Percentiles rank a stretch among this genome's conserved stretches.
Evolutionary conservation across 176 grass and related monocot genomes (phyloP).

Genomic region (Zizania latifolia): DNA sequence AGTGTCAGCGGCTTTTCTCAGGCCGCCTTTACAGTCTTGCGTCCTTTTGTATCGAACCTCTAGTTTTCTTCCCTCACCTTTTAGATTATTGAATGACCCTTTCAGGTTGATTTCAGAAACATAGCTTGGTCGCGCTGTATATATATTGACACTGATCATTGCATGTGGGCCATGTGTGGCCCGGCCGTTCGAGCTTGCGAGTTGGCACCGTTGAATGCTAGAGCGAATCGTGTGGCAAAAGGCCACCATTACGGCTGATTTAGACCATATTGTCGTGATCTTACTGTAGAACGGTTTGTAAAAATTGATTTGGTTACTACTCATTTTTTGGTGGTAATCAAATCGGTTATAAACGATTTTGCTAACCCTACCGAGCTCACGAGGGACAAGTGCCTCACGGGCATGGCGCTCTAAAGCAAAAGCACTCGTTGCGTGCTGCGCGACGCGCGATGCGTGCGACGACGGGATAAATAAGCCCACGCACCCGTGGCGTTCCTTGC

Average conservation of each 20-base stretch:
- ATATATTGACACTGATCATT: constrained; percentile 22
- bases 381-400: background rate
- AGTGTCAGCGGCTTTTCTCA: constrained; percentile 5
- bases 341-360: no score
- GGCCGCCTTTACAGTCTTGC: constrained; percentile 14
- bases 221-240: background rate
- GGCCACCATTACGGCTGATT: no score
- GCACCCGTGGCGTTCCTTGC: constrained; percentile 17
- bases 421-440: background rate
- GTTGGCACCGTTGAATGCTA: background rate
- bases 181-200: background rate
- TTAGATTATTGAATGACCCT: background rate
- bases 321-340: no score
- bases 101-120: background rate
- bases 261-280: no score
- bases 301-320: no score
- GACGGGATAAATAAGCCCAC: background rate
- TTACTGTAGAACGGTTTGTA: no score
- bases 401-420: background rate
- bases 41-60: background rate
- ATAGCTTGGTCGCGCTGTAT: constrained; percentile 18
- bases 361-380: no score
- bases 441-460: background rate
- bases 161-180: background rate
- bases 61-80: background rate